These are phyloP conservation scores for Actinidia polygama DNA, from an alignment of 179 eudicot genomes.

Conservation along the genomic window DNA sequence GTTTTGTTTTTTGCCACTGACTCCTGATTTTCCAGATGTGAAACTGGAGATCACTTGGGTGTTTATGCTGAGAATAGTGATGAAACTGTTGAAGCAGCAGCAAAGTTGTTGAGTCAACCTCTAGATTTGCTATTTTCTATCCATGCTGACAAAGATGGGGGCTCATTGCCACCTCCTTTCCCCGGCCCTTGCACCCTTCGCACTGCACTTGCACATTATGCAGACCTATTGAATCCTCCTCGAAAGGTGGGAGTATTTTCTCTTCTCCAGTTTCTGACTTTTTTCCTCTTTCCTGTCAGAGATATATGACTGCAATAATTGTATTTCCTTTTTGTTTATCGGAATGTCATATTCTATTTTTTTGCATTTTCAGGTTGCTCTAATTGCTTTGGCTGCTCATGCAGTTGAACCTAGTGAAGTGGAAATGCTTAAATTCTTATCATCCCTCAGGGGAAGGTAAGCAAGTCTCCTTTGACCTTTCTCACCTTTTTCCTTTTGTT, in stretches of 20 bases:
- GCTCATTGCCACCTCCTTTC: conserved; percentile 81
- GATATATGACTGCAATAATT: background rate
- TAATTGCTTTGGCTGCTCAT: conserved; percentile 89
- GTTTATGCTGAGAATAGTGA: conserved; percentile 79
- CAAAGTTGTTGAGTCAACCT: conserved; percentile 58
- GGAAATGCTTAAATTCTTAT: conserved; percentile 80
- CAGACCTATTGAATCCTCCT: conserved; percentile 84
- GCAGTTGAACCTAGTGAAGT: conserved; percentile 91
- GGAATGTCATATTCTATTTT: background rate
- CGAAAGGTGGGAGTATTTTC: conserved; percentile 62
- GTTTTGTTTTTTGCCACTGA: background rate
- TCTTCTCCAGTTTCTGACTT: background rate
- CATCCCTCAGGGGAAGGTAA: conserved; percentile 98
- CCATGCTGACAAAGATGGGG: conserved; percentile 78
- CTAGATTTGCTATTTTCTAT: conserved; percentile 79
- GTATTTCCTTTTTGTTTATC: background rate
- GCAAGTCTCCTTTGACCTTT: background rate
- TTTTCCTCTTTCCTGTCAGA: background rate
- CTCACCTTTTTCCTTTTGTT: background rate
- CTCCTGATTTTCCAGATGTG: conserved; percentile 54
- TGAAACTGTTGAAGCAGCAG: conserved; percentile 85
- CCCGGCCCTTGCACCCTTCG: conserved; percentile 72
- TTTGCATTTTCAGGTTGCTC: conserved; percentile 59
- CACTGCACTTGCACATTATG: conserved; percentile 76
- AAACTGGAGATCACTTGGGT: conserved; percentile 97